Evolutionary conservation across 352 stramenopile species (phyloP).

Genomic region (Globisporangium iwayamae): DNA sequence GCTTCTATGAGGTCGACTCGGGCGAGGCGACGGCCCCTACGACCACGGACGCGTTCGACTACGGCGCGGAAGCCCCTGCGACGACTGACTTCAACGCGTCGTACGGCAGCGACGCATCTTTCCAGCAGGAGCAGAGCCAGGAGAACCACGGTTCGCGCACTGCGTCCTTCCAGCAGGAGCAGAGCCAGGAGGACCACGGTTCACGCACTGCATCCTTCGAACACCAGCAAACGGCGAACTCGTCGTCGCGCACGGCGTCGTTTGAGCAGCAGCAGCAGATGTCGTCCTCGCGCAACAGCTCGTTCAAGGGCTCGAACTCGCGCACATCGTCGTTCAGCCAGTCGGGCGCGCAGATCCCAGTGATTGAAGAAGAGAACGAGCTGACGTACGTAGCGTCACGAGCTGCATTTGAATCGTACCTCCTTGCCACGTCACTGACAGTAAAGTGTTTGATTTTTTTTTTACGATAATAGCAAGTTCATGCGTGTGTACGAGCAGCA

Average conservation of each 20-base stretch:
- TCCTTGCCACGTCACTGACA: neutral
- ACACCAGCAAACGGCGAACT: neutral
- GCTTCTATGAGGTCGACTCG: slow-evolving; percentile 67
- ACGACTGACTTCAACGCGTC: slow-evolving; percentile 23
- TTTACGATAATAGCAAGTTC: slow-evolving; percentile 45
- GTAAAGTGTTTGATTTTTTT: neutral
- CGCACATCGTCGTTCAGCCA: slow-evolving; percentile 18
- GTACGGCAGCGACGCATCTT: slow-evolving; percentile 10
- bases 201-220: no score
- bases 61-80: slow-evolving; percentile 10
- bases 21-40: slow-evolving; percentile 19
- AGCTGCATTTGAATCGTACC: neutral
- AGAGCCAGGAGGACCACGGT: no score
- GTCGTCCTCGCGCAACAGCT: slow-evolving; percentile 22
- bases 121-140: slow-evolving; percentile 17
- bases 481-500: slow-evolving; percentile 69
- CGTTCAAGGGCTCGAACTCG: slow-evolving; percentile 18
- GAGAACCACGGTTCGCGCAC: slow-evolving; percentile 22
- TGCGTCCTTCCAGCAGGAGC: no score
- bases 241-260: slow-evolving; percentile 17
- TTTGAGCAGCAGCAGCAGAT: slow-evolving; percentile 18
- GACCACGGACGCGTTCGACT: slow-evolving; percentile 12
- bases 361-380: slow-evolving; percentile 67
- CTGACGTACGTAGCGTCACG: slow-evolving; percentile 48
- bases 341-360: slow-evolving; percentile 27